Evolutionary conservation across 202 grass and related monocot genomes (phyloP), one percentile per base, ranked within the genome.

Genomic region (Setaria viridis): DNA sequence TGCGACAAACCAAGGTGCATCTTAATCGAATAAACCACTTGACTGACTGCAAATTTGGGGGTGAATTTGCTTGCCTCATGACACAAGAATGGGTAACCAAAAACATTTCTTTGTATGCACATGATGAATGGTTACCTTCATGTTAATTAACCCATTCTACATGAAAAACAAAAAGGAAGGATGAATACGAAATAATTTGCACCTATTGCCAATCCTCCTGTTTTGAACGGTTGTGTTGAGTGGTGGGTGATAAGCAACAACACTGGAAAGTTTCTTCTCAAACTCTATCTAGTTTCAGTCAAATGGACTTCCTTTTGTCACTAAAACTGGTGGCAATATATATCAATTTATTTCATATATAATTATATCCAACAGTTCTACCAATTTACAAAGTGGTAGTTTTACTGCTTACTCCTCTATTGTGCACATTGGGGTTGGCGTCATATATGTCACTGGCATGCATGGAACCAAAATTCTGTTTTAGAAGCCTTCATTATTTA

Each of bases 381-480:
- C 16, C 30, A 0, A 53, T 17, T 45, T 4, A 63, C 49, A 65
- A 66, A 73, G 35, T 2, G 16, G 14, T 17, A 20, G n/a, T 54
- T 71, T 49, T 46, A 54, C 16, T 74, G 57, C 50, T 77, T 45
- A 25, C 62, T 50, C 29, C 2, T 67, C 4, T 56, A 66, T 1
- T 35, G 25, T 62, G 43, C 14, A 17, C 56, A 57, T 43, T 6
- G 8, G 48, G 0, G 33, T 0, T 71, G 11, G 54, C 20, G 39
- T n/a, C 16, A 47, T 25, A 25, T 25, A 25, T 25, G 25, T 25
- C 25, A 32, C 1, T 79, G 25, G 17, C 55, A 64, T 88, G 17
- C 55, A 64, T 88, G 45, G 15, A 39, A 25, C 11, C 56, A 72
- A 60, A 51, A 51, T 39, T 73, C 9, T 29, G 20, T 59, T 81